Conservation (phyloP, 2,329 filamentous ascomycete genomes). For the Colletotrichum destructivum region DNA sequence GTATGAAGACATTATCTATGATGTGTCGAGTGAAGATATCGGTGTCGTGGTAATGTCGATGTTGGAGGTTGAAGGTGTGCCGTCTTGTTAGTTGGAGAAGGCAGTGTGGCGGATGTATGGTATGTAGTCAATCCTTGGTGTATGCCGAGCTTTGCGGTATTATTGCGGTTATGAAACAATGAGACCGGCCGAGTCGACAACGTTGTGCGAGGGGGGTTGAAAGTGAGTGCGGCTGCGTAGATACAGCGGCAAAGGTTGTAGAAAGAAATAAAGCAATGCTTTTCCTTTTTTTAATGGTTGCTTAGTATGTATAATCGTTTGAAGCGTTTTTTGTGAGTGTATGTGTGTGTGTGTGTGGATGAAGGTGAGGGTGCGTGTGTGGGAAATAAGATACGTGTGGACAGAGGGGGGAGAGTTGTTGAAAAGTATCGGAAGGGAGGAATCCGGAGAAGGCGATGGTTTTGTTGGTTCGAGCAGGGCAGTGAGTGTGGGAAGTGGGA, state of each 20-base stretch:
- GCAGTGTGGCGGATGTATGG: slow-evolving; percentile 34
- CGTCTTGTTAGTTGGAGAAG: slow-evolving; percentile 34
- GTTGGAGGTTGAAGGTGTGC: slow-evolving; percentile 15
- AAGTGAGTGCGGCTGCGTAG: slow-evolving; percentile 16
- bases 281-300: slow-evolving; percentile 5
- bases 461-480: slow-evolving; percentile 42
- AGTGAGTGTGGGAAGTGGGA: slow-evolving; percentile 35
- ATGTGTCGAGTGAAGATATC: slow-evolving; percentile 11
- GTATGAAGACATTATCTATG: slow-evolving; percentile 73
- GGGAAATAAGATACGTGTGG: slow-evolving; percentile 28
- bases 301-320: slow-evolving; percentile 9
- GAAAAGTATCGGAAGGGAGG: slow-evolving; percentile 39
- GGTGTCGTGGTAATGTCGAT: slow-evolving; percentile 23
- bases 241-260: slow-evolving; percentile 3
- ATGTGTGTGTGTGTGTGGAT: slow-evolving; percentile 13
- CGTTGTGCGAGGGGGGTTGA: slow-evolving; percentile 29
- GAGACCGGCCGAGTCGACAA: slow-evolving; percentile 40
- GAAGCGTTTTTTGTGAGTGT: neutral
- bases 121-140: slow-evolving; percentile 17
- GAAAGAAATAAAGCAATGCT: slow-evolving; percentile 21
- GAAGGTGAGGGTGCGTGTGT: slow-evolving; percentile 12
- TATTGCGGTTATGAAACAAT: slow-evolving; percentile 40
- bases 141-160: slow-evolving; percentile 42
- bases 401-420: slow-evolving; percentile 37
- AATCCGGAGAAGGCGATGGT: slow-evolving; percentile 42